phyloP scores from a whole-genome alignment of 1,284 basidiomycete species.

The Lentinula novae-zelandiae region DNA sequence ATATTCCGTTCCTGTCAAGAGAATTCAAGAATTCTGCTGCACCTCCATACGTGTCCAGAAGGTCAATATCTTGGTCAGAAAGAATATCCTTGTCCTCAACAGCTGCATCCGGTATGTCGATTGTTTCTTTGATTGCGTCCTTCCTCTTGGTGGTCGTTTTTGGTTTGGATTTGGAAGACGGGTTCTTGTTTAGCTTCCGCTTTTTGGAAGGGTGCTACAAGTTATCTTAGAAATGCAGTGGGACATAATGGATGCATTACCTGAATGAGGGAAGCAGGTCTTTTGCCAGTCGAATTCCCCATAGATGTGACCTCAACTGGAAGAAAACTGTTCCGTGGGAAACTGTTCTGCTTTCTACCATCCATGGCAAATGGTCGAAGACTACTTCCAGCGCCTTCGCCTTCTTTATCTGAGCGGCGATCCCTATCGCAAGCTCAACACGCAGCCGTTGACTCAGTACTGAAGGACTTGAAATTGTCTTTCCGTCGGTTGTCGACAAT shows the following conservation, averaged over 20 bases:
- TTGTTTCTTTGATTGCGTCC: slow-evolving; percentile 52
- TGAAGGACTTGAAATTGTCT: slow-evolving; percentile 57
- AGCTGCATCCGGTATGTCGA: slow-evolving; percentile 52
- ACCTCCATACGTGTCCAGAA: slow-evolving; percentile 57
- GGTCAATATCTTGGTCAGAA: slow-evolving; percentile 59
- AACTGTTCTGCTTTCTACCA: background rate
- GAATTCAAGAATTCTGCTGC: slow-evolving; percentile 55
- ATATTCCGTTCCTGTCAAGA: slow-evolving; percentile 68
- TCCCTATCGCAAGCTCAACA: slow-evolving; percentile 19
- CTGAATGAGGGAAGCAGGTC: background rate
- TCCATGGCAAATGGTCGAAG: background rate
- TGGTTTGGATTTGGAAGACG: slow-evolving; percentile 16
- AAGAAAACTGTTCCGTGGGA: background rate
- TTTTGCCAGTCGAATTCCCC: slow-evolving; percentile 4
- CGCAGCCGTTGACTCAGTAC: slow-evolving; percentile 43
- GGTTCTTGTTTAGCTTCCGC: slow-evolving; percentile 8
- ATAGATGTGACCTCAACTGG: background rate
- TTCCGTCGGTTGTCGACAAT: slow-evolving; percentile 48
- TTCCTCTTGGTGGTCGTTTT: slow-evolving; percentile 55
- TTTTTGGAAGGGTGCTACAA: slow-evolving; percentile 6
- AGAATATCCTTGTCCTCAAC: slow-evolving; percentile 45
- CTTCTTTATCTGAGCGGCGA: background rate
- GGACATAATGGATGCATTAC: background rate
- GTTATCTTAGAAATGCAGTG: background rate
- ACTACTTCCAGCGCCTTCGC: background rate